These are phyloP conservation scores for Solanum corneliomulleri DNA, from an alignment of 257 asterid genomes.

Conservation along the genomic window DNA sequence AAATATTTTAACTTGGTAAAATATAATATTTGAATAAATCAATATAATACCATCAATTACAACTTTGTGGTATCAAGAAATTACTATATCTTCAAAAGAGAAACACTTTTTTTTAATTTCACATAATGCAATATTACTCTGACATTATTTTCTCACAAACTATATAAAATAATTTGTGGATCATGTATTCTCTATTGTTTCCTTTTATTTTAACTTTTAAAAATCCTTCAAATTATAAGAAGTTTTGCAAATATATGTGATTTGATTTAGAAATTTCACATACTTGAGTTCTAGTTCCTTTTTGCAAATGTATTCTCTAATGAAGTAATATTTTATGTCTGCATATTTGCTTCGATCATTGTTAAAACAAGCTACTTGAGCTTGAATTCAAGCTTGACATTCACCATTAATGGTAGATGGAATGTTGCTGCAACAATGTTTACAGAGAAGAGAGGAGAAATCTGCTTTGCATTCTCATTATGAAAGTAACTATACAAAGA, in stretches of 20 bases:
- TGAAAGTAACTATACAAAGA: no score
- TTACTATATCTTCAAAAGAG: no score
- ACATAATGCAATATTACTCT: background rate
- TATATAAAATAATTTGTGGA: background rate
- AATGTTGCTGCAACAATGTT: no score
- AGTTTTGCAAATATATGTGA: background rate
- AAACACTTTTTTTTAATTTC: background rate
- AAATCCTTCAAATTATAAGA: background rate
- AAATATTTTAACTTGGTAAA: background rate
- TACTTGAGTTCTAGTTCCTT: background rate
- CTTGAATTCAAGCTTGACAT: no score
- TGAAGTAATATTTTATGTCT: background rate
- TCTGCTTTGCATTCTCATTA: no score
- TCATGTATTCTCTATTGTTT: no score
- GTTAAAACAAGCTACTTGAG: no score
- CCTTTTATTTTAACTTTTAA: no score
- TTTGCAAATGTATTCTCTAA: background rate
- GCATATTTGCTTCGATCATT: background rate
- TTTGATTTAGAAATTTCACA: background rate
- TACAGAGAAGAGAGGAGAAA: no score
- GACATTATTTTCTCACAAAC: background rate
- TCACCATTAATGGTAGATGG: no score
- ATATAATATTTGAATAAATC: background rate
- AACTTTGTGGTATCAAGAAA: background rate
- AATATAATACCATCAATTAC: no score